Base-by-base conservation (phyloP, 768 basidiomycete species). In the Sporobolomyces roseus region DNA sequence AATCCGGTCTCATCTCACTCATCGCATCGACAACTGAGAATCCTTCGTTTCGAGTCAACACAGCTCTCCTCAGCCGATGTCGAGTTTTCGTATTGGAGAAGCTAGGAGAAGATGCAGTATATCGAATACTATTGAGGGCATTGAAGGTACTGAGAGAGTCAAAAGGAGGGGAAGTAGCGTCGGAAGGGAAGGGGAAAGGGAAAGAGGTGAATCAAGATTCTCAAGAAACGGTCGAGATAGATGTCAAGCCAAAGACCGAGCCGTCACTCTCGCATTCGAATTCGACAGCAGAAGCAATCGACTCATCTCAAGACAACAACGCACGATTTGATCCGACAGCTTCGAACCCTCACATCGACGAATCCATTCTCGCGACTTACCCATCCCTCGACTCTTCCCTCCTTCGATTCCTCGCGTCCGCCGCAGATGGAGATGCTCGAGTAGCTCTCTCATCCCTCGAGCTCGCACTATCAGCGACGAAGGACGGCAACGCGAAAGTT, bases 361-460 rank as follows among this genome's bases (percentile, higher is more conserved):
- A 66, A 35, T 41, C 63, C 72, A 68, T 71, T 61, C 56, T 59
- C 43, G 41, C 46, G n/a, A 35, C 74, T 68, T 56, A 64, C 17
- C 51, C 53, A 6, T 45, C 60, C 6, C 53, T 72, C 61, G 71
- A 72, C 59, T 56, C 61, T 2, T 23, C 50, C 0, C 55, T 72
- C 29, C 53, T 72, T 5, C 66, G 71, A 2, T 72, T 72, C 61
- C 56, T 76, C 29, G 75, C 75, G 14, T 27, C 61, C 5, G 74
- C 74, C 6, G 75, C 75, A 29, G 75, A 76, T 53, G 75, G 75
- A 0, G 75, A 76, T 54, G 75, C 74, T 3, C 60, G 75, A 30
- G 86, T 86, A 51, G 91, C 89, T 0, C 81, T 91, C 29, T 89
- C 88, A 45, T 82, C 90, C 1, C 81, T 91, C 27, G 90, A 91